Conservation (phyloP, 208 protist species). For the Leishmania tarentolae region DNA sequence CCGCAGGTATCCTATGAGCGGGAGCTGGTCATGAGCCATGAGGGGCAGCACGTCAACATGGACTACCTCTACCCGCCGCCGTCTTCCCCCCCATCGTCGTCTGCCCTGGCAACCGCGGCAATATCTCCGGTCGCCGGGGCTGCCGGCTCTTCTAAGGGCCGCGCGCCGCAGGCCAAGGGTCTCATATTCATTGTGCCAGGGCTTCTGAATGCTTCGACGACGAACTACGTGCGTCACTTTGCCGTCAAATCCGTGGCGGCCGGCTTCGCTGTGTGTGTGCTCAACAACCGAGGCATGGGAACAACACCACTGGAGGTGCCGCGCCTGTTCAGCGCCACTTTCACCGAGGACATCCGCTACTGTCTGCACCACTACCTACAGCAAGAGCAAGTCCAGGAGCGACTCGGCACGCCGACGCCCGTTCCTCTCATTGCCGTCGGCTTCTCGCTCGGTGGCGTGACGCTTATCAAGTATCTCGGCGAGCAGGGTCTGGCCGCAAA, state of each 20-base stretch:
- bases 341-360: conserved; percentile 56
- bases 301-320: conserved; percentile 53
- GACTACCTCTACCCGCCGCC: conserved; percentile 40
- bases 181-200: conserved; percentile 69
- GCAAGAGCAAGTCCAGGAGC: conserved; percentile 30
- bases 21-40: conserved; percentile 35
- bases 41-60: conserved; percentile 48
- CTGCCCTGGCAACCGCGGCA: neutral
- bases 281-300: conserved; percentile 61
- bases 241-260: neutral
- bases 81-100: neutral
- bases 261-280: conserved; percentile 38
- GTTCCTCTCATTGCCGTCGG: conserved; percentile 58
- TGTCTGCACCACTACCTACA: conserved; percentile 33
- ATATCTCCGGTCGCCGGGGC: neutral
- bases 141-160: neutral
- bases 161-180: conserved; percentile 22
- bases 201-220: conserved; percentile 44
- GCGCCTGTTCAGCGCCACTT: conserved; percentile 50
- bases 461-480: conserved; percentile 59
- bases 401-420: conserved; percentile 22
- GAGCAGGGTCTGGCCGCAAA: conserved; percentile 43
- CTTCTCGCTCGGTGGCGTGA: conserved; percentile 69
- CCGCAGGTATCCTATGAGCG: conserved; percentile 35
- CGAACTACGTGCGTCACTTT: conserved; percentile 55